Evolutionary conservation across 179 eudicot species (phyloP), one percentile per base, ranked within the genome.

Genomic region (Silene coronaria): DNA sequence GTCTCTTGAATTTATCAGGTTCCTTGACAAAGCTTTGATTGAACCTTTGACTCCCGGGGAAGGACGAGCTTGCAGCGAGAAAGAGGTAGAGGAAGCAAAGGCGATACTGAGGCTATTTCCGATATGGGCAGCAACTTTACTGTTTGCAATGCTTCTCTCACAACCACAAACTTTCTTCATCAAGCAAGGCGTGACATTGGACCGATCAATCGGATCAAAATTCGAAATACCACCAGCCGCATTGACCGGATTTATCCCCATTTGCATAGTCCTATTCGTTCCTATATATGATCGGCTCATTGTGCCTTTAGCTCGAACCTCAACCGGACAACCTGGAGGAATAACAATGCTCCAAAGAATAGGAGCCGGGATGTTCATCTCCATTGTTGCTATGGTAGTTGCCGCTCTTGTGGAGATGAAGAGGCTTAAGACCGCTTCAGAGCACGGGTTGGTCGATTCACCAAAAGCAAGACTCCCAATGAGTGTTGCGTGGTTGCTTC

Each of bases 401-500:
- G 84, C 93, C 3, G 91, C 89, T 74, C 12, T 79, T 2, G 81
- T 80, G 0, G 89, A 89, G 82, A 57, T 5, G n/a, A 80, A 79
- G 71, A 78, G 91, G 13, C 87, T 87, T 5, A 70, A 71, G 32
- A 68, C 73, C 17, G 89, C 86, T 60, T 7, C 62, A 4, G 80
- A 87, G 30, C 51, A 81, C 28, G 90, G 86, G n/a, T 82, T 89
- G 26, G 78, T 84, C 14, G 85, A 88, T 73, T 34, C 19, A 61
- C 89, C 91, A 17, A 45, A 81, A 11, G 81, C 55, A 32, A 80
- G 78, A 1, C 46, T 88, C 28, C 91, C 89, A 7, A 87, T 89
- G 90, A 83, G 88, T 32, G 78, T 86, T n/a, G 82, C 85, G 89
- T 89, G 92, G 90, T 63, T 87, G 77, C 77, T 78, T 21, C 92